A percentile compares a stretch with the other conserved stretches of the same genome.
Evolutionary conservation across 805 yeast species (phyloP).

Genomic region (Wickerhamomyces alni): DNA sequence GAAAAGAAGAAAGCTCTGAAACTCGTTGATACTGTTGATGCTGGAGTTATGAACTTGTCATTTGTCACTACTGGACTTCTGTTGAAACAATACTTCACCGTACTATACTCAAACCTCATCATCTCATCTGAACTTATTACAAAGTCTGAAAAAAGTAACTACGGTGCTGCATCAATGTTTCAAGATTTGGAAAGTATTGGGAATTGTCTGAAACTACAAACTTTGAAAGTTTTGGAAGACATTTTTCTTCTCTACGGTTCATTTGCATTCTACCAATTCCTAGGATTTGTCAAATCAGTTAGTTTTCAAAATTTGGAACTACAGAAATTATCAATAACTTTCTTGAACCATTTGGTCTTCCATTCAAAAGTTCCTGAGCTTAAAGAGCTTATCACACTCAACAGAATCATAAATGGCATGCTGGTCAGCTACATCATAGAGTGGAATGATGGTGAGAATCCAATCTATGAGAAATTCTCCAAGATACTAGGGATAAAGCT

Average conservation of each 20-base stretch:
- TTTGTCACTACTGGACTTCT: conserved; percentile 8
- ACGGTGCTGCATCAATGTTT: conserved; percentile 1
- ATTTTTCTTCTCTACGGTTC: conserved; percentile 31
- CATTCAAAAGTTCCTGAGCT: conserved; percentile 6
- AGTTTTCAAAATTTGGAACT: conserved; percentile 30
- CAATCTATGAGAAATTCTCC: conserved; percentile 13
- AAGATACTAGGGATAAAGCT: conserved; percentile 3
- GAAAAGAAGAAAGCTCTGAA: conserved; percentile 2
- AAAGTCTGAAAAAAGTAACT: conserved; percentile 14
- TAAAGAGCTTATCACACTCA: conserved; percentile 13
- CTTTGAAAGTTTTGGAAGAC: conserved; percentile 26
- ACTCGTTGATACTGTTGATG: conserved; percentile 4
- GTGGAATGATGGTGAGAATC: conserved; percentile 31
- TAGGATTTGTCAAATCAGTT: conserved; percentile 28
- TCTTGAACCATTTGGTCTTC: conserved; percentile 27
- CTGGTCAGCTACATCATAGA: conserved; percentile 19
- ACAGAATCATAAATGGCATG: conserved; percentile 19
- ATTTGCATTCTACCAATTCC: conserved; percentile 27
- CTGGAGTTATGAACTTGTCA: conserved; percentile 5
- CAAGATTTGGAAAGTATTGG: conserved; percentile 12
- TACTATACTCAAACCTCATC: conserved; percentile 8
- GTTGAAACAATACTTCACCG: conserved; percentile 13
- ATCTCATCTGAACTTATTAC: conserved; percentile 11
- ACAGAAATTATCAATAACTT: conserved; percentile 24
- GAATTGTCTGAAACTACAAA: conserved; percentile 18